Conservation (phyloP, 2,329 filamentous ascomycete species). For the Hymenoscyphus occultus region DNA sequence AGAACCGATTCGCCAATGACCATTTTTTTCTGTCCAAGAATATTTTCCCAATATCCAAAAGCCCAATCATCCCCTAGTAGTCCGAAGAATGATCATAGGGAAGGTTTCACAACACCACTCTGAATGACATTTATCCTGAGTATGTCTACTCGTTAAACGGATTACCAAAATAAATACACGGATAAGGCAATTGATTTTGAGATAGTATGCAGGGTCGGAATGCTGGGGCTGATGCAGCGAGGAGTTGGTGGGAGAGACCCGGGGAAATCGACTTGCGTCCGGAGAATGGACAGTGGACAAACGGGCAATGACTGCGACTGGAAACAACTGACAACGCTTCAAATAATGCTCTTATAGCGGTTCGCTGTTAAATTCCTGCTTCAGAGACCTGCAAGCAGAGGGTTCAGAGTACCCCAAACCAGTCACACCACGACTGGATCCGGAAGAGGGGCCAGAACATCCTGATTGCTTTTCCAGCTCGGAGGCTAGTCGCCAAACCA, state of each 20-base stretch:
- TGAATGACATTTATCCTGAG: conserved; percentile 1
- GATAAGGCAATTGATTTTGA: conserved; percentile 5
- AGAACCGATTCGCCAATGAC: background rate
- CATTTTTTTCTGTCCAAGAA: background rate
- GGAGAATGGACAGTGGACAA: conserved; percentile 1
- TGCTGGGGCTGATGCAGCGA: conserved; percentile 10
- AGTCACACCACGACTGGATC: background rate
- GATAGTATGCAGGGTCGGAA: conserved; percentile 2
- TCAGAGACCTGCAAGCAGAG: conserved; percentile 1
- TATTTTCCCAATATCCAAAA: background rate
- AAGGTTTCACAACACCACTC: background rate
- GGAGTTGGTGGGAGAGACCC: background rate
- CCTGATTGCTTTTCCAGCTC: background rate
- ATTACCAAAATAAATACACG: background rate
- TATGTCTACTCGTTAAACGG: background rate
- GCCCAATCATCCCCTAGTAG: background rate
- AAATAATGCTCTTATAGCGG: conserved; percentile 1
- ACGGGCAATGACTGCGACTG: conserved; percentile 3
- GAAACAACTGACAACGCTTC: conserved; percentile 1
- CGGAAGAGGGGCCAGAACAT: conserved; percentile 4
- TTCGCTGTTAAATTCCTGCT: background rate
- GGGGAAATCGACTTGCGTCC: conserved; percentile 12
- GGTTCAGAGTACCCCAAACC: background rate
- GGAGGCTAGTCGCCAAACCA: background rate
- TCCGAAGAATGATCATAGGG: background rate